Evolutionary conservation across 2,329 filamentous ascomycete species (phyloP), one percentile per base, ranked within the genome.

Genomic region (Aspergillus luchuensis): DNA sequence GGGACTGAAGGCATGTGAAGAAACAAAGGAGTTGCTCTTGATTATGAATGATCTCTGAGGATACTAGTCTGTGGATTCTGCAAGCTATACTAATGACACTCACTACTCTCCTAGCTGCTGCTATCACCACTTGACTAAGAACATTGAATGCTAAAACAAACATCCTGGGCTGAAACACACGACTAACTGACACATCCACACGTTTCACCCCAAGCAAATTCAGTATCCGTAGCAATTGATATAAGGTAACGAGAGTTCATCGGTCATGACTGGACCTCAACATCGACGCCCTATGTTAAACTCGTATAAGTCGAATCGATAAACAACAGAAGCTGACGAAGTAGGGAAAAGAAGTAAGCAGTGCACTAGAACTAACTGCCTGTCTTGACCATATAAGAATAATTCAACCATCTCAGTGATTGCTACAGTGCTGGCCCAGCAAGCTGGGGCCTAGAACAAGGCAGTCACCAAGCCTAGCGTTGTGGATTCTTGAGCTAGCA

Each of bases 401-500:
- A 56, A 3, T 41, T 60, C 51, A 69, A 41, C 68, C 36, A 67
- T 60, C 36, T 68, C 66, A 30, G 55, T 57, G 49, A 59, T 38
- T 23, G 33, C 4, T 65, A 62, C 30, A 45, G 43, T 11, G 45
- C 55, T 30, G 61, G 30, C 38, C 51, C 48, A 8, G 45, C 49
- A 17, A 64, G 53, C 48, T 61, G 61, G 38, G 60, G 51, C 28
- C 48, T 62, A 19, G 65, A 23, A 67, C 65, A 50, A 69, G 61
- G 30, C 67, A 60, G 39, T 64, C 60, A 43, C 69, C 67, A 33
- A 70, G 33, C 36, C 53, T 52, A 25, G 55, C 64, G 43, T 59
- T 49, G 65, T 56, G 11, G 70, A 52, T 53, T 68, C 68, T 51
- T 69, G 68, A 11, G 65, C 63, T 6, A 69, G 65, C 8, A 66